These are phyloP conservation scores for Mycocentrospora acerina DNA, from an alignment of 2,329 filamentous ascomycete species.

Conservation along the genomic window DNA sequence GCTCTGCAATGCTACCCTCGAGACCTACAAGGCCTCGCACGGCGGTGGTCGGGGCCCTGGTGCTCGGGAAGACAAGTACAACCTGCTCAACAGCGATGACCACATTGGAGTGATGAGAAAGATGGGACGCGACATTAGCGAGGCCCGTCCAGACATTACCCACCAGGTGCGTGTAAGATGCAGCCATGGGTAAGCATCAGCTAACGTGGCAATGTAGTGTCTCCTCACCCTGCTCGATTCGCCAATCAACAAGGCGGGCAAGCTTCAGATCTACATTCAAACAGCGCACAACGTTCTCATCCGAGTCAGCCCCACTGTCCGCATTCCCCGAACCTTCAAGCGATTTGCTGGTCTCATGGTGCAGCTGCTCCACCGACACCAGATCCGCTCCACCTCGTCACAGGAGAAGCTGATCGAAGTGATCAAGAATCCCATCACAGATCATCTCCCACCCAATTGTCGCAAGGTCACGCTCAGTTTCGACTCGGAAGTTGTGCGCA, in stretches of 20 bases:
- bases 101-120: conserved; percentile 99
- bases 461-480: conserved; percentile 97
- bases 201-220: conserved; percentile 62
- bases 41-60: conserved; percentile 63
- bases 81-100: conserved; percentile 96
- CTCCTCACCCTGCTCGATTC: conserved; percentile 96
- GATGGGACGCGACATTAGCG: conserved; percentile 98
- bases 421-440: conserved; percentile 96
- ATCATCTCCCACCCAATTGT: conserved; percentile 95
- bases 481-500: conserved; percentile 82
- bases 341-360: conserved; percentile 99
- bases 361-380: conserved; percentile 90
- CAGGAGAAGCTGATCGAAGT: conserved; percentile 97
- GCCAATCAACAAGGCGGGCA: conserved; percentile 97
- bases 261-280: conserved; percentile 97
- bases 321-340: conserved; percentile 98
- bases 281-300: conserved; percentile 97
- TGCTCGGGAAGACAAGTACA: conserved; percentile 90
- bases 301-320: conserved; percentile 95
- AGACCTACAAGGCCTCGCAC: conserved; percentile 92
- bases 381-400: conserved; percentile 93
- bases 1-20: conserved; percentile 92
- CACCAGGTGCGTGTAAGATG: conserved; percentile 73
- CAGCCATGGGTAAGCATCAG: conserved; percentile 9
- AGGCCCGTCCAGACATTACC: conserved; percentile 95